phyloP scores from a whole-genome alignment of 2,329 filamentous ascomycete genomes.

The Diaporthe vexans region DNA sequence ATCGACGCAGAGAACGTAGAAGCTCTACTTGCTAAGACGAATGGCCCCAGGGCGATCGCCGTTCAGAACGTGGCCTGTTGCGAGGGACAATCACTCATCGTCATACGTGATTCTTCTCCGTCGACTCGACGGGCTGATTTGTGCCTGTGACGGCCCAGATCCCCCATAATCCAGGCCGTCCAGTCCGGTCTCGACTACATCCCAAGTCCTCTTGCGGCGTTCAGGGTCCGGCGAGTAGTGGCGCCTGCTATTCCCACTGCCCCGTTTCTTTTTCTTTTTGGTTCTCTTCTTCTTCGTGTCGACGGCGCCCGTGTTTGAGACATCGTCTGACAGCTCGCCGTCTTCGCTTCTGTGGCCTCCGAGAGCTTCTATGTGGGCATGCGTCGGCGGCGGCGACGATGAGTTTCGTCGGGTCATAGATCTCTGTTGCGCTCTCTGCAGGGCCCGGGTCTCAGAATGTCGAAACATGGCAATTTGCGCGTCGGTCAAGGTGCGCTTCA shows the following conservation, averaged over 20 bases:
- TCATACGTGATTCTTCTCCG: conserved; percentile 64
- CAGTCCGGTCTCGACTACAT: conserved; percentile 73
- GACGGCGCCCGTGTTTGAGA: conserved; percentile 45
- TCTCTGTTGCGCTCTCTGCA: conserved; percentile 69
- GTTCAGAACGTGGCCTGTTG: not conserved
- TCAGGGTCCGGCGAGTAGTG: conserved; percentile 69
- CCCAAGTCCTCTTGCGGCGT: conserved; percentile 76
- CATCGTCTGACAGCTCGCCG: conserved; percentile 45
- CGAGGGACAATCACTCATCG: conserved; percentile 49
- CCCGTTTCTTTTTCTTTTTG: conserved; percentile 49
- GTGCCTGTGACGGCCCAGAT: conserved; percentile 46
- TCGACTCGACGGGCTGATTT: conserved; percentile 51
- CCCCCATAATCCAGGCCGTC: conserved; percentile 73
- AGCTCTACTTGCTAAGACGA: not conserved
- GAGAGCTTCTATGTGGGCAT: conserved; percentile 8
- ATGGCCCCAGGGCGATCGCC: not conserved
- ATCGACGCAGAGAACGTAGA: not conserved
- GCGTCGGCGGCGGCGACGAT: conserved; percentile 13
- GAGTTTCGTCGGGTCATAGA: conserved; percentile 40
- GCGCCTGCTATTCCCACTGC: conserved; percentile 54
- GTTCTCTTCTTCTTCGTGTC: conserved; percentile 51
- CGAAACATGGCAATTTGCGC: conserved; percentile 92
- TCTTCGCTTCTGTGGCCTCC: conserved; percentile 41
- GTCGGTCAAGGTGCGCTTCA: conserved; percentile 90
- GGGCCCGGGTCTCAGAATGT: conserved; percentile 84